phyloP scores from a whole-genome alignment of 495 filamentous ascomycete species.

The Massariosphaeria phaeospora region DNA sequence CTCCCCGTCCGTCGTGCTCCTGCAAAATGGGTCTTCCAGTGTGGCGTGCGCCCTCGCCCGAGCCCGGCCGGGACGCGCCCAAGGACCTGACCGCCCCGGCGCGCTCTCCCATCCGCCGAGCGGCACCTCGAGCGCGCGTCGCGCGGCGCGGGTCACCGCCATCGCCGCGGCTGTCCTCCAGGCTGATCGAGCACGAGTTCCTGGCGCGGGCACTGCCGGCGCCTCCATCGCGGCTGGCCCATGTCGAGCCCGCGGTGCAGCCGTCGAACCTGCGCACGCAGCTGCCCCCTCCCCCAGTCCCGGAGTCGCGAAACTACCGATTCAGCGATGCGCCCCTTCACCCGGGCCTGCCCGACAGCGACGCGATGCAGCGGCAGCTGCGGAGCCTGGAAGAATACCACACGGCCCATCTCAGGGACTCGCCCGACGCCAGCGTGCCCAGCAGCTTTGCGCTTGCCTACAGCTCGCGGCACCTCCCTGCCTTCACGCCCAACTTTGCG shows the following conservation, averaged over 20 bases:
- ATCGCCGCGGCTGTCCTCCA: constrained; percentile 17
- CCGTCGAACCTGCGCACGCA: not conserved
- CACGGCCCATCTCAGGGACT: too few relatives aligned
- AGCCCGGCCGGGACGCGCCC: constrained; percentile 51
- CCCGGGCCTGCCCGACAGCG: not conserved
- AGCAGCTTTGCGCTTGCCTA: not conserved
- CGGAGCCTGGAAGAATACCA: constrained; percentile 6
- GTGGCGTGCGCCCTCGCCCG: constrained; percentile 56
- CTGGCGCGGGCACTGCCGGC: constrained; percentile 7
- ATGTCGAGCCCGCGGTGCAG: constrained; percentile 16
- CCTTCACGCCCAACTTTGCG: constrained; percentile 32
- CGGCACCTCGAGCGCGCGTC: constrained; percentile 44
- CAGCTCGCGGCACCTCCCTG: constrained; percentile 9
- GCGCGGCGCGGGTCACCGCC: constrained; percentile 24
- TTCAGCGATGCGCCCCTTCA: not conserved
- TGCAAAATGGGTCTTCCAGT: constrained; percentile 74
- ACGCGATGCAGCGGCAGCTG: not conserved
- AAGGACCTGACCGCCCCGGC: constrained; percentile 57
- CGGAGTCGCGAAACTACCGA: constrained; percentile 39
- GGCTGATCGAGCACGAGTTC: not conserved
- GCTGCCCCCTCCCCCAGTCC: constrained; percentile 38
- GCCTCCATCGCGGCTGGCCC: too few relatives aligned
- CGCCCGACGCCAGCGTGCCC: not conserved
- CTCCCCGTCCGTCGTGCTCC: constrained; percentile 8
- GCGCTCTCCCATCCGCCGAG: constrained; percentile 65